Evolutionary conservation across 768 basidiomycete species (phyloP), one percentile per base, ranked within the genome.

Genomic region (Lentinula sp.): DNA sequence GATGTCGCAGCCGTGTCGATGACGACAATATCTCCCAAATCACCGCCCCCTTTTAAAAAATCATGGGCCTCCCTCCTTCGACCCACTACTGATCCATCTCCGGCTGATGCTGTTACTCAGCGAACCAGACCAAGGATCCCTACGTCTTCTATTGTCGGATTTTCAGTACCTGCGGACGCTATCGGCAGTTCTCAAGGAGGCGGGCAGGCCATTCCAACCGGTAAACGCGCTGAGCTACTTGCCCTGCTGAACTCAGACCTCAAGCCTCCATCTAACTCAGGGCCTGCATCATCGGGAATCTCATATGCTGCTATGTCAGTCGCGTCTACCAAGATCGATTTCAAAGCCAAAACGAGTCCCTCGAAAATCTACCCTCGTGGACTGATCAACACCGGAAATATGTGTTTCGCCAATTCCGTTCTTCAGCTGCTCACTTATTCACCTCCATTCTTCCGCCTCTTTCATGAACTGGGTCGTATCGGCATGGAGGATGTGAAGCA

Each of bases 331-430:
- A 23, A 32, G 16, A 10, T 36, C 16, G 48, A 32, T 35, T 4
- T 49, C n/a, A 15, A 12, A 57, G 12, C 53, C 23, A 28, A 6
- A 33, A 23, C 20, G 51, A n/a, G 37, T 18, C n/a, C 60, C 13
- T 58, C 57, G 28, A 59, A 73, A 71, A 52, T 91, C 37, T 77
- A 79, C 6, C 85, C 92, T 0, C 80, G 95, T 13, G 96, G 96
- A 4, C 75, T 99, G 53, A 80, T 98, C 66, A 99, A 99, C 73
- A 89, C 85, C 2, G 95, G 96, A 0, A 99, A 99, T 73, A 88
- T 98, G 87, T 99, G 96, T 71, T 99, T 98, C 69, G 95, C 95
- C 33, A 99, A 98, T 68, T 86, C 94, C 0, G 91, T 98, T 23
- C 77, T 99, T 35, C 96, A 98, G 75, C 85, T 90, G 1, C 79